Evolutionary conservation across 2,329 filamentous ascomycete species (phyloP).

Genomic region (Nemania diffusa): DNA sequence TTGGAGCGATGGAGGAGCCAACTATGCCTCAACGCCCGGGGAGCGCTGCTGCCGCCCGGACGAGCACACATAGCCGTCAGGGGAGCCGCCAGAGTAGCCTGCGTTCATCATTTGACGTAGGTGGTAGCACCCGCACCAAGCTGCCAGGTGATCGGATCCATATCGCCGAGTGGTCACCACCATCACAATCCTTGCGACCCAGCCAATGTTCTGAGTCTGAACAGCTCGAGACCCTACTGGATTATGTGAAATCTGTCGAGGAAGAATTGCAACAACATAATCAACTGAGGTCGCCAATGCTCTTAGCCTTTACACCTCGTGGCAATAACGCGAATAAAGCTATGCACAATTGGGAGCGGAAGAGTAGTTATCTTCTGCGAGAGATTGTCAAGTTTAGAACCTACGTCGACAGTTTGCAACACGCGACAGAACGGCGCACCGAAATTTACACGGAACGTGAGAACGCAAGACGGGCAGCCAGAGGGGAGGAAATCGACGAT

Average conservation of each 20-base stretch:
- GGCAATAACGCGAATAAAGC: slow-evolving; percentile 83
- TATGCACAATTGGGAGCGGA: slow-evolving; percentile 97
- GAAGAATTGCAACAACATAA: slow-evolving; percentile 89
- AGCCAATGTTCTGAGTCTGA: slow-evolving; percentile 81
- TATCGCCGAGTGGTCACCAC: slow-evolving; percentile 89
- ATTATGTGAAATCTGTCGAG: slow-evolving; percentile 87
- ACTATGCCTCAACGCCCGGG: slow-evolving; percentile 58
- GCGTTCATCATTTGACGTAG: slow-evolving; percentile 72
- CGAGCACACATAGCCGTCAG: slow-evolving; percentile 60
- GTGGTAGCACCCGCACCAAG: slow-evolving; percentile 67
- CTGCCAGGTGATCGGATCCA: slow-evolving; percentile 85
- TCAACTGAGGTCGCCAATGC: slow-evolving; percentile 85
- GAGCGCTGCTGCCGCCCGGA: slow-evolving; percentile 59
- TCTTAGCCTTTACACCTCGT: slow-evolving; percentile 87
- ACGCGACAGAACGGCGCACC: slow-evolving; percentile 74
- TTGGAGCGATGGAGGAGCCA: slow-evolving; percentile 63
- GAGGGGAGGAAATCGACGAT: slow-evolving; percentile 58
- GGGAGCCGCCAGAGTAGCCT: slow-evolving; percentile 56
- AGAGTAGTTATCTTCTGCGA: slow-evolving; percentile 87
- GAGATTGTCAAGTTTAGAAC: slow-evolving; percentile 98
- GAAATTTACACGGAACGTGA: slow-evolving; percentile 75
- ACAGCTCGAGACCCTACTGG: slow-evolving; percentile 77
- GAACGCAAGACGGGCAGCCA: slow-evolving; percentile 60
- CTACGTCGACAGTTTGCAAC: slow-evolving; percentile 86
- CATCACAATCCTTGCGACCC: slow-evolving; percentile 88